A percentile compares a stretch with the other conserved stretches of the same genome.
phyloP scores from a whole-genome alignment of 495 filamentous ascomycete genomes.

The Penicillium daleae region DNA sequence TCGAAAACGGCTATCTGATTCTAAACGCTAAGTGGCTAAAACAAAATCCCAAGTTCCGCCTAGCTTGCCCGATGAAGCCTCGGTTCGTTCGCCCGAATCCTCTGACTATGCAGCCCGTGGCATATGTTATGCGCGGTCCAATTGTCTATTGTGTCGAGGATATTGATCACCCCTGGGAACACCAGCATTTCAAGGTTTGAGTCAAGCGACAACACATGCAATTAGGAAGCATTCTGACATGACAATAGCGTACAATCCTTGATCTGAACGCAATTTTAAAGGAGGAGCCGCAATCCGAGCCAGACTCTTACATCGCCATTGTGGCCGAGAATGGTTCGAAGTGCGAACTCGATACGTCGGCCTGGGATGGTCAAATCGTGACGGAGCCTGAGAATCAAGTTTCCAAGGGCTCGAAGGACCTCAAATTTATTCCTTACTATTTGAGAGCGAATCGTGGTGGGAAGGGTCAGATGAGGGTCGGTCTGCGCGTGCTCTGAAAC shows the following conservation, averaged over 20 bases:
- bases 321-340: conserved; percentile 34
- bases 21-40: conserved; percentile 44
- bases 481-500: conserved; percentile 16
- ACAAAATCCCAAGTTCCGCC: conserved; percentile 33
- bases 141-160: conserved; percentile 64
- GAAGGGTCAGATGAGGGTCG: conserved; percentile 55
- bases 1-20: conserved; percentile 53
- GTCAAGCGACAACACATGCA: neutral
- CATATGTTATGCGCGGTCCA: conserved; percentile 56
- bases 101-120: conserved; percentile 52
- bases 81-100: conserved; percentile 54
- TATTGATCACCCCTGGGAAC: conserved; percentile 59
- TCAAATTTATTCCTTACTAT: conserved; percentile 55
- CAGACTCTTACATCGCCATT: conserved; percentile 39
- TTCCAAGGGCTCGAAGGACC: conserved; percentile 29
- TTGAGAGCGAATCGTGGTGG: conserved; percentile 56
- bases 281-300: conserved; percentile 25
- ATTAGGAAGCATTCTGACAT: neutral
- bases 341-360: conserved; percentile 37
- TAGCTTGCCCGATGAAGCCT: conserved; percentile 48
- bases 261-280: conserved; percentile 24
- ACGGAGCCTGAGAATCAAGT: conserved; percentile 14
- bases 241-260: conserved; percentile 23
- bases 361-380: conserved; percentile 31
- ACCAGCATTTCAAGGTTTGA: conserved; percentile 57